Evolutionary conservation across 192 early-diverging fungal species (phyloP).

Genomic region (Backusella tuberculispora): DNA sequence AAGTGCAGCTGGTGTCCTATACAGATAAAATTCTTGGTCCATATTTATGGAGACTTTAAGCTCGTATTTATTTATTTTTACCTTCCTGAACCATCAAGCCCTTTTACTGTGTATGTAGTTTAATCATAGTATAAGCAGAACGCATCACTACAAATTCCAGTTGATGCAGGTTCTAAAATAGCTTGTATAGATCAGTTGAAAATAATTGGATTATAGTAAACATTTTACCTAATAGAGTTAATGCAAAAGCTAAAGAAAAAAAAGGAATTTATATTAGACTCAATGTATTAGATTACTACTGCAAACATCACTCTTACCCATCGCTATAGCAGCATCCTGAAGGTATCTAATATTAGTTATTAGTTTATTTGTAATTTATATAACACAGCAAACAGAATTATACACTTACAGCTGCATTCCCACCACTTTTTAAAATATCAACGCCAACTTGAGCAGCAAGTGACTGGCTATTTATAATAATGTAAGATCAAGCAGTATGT

Average conservation of each 20-base stretch:
- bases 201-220: background rate
- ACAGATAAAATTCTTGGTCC: slow-evolving; percentile 19
- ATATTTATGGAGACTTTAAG: too few relatives aligned
- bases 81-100: slow-evolving; percentile 65
- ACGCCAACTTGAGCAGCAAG: slow-evolving; percentile 72
- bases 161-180: slow-evolving; percentile 69
- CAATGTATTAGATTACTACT: background rate
- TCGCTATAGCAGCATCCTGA: slow-evolving; percentile 63
- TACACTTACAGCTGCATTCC: slow-evolving; percentile 70
- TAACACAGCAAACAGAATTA: too few relatives aligned
- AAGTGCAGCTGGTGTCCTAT: slow-evolving; percentile 54
- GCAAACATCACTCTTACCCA: slow-evolving; percentile 38
- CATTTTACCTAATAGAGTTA: slow-evolving; percentile 61
- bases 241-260: slow-evolving; percentile 54
- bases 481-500: background rate
- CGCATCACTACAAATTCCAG: slow-evolving; percentile 78
- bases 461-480: slow-evolving; percentile 56
- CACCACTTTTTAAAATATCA: slow-evolving; percentile 61
- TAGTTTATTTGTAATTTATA: background rate
- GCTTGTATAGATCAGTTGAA: background rate
- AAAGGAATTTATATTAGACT: background rate
- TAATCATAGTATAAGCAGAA: slow-evolving; percentile 79
- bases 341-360: background rate
- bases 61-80: background rate
- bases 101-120: slow-evolving; percentile 53